Base-by-base conservation (phyloP, 768 basidiomycete genomes). In the Leucosporidium yakuticum region DNA sequence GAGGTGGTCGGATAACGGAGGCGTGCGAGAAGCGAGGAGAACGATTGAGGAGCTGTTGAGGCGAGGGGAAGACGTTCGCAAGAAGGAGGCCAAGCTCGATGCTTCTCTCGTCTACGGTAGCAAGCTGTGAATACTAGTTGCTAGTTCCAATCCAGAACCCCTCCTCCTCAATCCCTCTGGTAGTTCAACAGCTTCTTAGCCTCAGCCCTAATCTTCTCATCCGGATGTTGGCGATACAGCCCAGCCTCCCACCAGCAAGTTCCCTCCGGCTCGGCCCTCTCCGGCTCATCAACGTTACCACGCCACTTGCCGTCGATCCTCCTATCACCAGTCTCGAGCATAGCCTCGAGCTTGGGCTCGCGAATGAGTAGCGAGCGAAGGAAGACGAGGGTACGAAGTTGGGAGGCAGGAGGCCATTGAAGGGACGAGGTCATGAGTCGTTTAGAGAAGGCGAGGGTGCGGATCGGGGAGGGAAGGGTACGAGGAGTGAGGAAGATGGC, bases 371-470 rank as follows among this genome's bases (percentile, higher is more conserved):
- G 81, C 53, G 81, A 82, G 48, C 81, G 80, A 11, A 94, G 86
- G 72, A 96, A 89, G 44, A 86, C 85, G 49, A 98, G 78, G 25
- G 87, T 82, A 36, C 87, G 86, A 55, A 87, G 79, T 25, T 86
- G 85, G 17, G 84, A 81, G 1, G 79, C 74, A 5, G 90, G 82
- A 0, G 93, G 84, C 87, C 94, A 93, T 76, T 89, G 86, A 50
- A 98, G 81, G 7, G 88, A 85, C 44, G 87, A 86, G 58, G 84
- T 83, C 34, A 95, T 82, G 57, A 98, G 83, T n/a, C 95, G 89
- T 80, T 98, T 98, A 63, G 89, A 84, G 79, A 98, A 98, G 4
- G 95, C 91, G 54, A 92, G 90, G 74, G 91, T 87, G 84, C 86
- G 79, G 84, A 69, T 87, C 81, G 31, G 90, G 85, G 32, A 84